Evolutionary conservation across 2,329 filamentous ascomycete species (phyloP).

Genomic region (Hymenoscyphus occultus): DNA sequence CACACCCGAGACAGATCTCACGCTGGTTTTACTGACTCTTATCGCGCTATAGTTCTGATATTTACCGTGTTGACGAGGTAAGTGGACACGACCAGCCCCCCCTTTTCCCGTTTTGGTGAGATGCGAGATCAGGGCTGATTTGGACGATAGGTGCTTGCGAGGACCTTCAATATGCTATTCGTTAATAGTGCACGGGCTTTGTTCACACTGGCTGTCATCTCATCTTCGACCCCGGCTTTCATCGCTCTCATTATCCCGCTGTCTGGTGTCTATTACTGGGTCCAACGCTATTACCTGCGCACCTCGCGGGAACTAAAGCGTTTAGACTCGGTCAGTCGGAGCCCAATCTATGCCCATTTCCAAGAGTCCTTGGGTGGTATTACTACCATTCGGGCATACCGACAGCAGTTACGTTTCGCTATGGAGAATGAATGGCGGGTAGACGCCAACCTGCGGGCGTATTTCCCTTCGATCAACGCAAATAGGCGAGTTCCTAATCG

Average conservation of each 20-base stretch:
- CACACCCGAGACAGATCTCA: slow-evolving; percentile 16
- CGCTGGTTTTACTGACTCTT: slow-evolving; percentile 26
- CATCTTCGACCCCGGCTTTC: slow-evolving; percentile 76
- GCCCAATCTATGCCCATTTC: slow-evolving; percentile 97
- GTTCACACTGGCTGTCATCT: slow-evolving; percentile 87
- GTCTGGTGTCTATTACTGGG: slow-evolving; percentile 77
- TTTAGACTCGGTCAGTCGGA: slow-evolving; percentile 90
- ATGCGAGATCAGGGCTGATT: slow-evolving; percentile 48
- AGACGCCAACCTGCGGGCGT: slow-evolving; percentile 89
- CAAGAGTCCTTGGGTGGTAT: slow-evolving; percentile 94
- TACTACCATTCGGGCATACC: slow-evolving; percentile 91
- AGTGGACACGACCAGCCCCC: slow-evolving; percentile 12
- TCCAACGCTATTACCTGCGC: slow-evolving; percentile 94
- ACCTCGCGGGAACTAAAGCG: slow-evolving; percentile 96
- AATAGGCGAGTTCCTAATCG: slow-evolving; percentile 31
- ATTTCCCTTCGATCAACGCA: slow-evolving; percentile 92
- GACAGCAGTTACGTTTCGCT: slow-evolving; percentile 82
- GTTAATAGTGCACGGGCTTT: slow-evolving; percentile 69
- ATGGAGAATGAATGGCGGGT: slow-evolving; percentile 97
- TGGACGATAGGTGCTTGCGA: slow-evolving; percentile 78
- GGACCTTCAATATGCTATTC: slow-evolving; percentile 97
- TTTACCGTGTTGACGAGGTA: slow-evolving; percentile 45
- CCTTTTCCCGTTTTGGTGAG: slow-evolving; percentile 24
- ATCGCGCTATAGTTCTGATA: slow-evolving; percentile 41
- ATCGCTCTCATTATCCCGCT: slow-evolving; percentile 78